Percentiles rank a stretch among this genome's conserved stretches.
phyloP scores from a whole-genome alignment of 495 filamentous ascomycete genomes.

The Sordaria brevicollis region DNA sequence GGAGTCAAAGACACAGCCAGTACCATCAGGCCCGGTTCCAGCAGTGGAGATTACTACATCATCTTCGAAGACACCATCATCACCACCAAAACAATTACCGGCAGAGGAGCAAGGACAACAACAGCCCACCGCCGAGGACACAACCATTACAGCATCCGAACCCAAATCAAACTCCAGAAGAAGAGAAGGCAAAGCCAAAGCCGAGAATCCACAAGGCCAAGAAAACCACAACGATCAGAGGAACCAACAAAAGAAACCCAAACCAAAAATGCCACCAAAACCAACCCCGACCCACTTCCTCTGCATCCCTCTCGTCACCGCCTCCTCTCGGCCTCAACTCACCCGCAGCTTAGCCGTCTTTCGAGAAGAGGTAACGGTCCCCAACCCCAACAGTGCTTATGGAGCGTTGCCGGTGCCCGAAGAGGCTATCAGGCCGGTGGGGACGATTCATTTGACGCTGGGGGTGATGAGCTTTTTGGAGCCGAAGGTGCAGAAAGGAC shows the following conservation, averaged over 20 bases:
- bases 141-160: background rate
- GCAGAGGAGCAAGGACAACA: background rate
- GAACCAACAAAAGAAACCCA: constrained; percentile 1
- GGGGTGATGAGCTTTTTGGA: constrained; percentile 73
- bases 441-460: constrained; percentile 75
- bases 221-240: background rate
- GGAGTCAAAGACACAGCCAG: background rate
- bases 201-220: background rate
- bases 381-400: background rate
- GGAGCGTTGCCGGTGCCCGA: constrained; percentile 34
- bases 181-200: background rate
- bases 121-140: background rate
- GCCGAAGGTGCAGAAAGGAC: constrained; percentile 23
- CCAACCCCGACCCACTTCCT: constrained; percentile 72
- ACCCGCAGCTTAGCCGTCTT: constrained; percentile 50
- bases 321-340: constrained; percentile 51
- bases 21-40: background rate
- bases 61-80: background rate
- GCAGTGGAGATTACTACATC: too few relatives aligned
- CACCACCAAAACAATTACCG: background rate
- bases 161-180: background rate
- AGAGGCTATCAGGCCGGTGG: constrained; percentile 63
- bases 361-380: constrained; percentile 39
- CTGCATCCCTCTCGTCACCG: constrained; percentile 66
- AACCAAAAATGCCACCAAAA: constrained; percentile 4